A percentile compares a stretch with the other conserved stretches of the same genome.
Evolutionary conservation across 2,329 filamentous ascomycete species (phyloP).

Genomic region (Spiromastix sp.): DNA sequence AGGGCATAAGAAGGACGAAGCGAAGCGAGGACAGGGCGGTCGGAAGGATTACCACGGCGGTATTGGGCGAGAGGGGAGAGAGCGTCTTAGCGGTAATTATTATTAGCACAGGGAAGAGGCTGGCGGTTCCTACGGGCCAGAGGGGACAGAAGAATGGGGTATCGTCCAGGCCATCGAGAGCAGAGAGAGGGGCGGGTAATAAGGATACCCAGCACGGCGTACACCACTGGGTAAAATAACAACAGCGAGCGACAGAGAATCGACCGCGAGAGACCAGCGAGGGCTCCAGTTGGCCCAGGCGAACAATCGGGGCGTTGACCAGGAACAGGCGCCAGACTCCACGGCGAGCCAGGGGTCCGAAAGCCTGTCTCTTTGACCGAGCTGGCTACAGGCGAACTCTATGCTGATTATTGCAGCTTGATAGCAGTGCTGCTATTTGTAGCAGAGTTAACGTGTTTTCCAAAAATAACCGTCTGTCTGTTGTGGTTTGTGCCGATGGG

Average conservation of each 20-base stretch:
- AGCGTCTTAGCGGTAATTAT: constrained; percentile 3
- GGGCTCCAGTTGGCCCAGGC: neutral
- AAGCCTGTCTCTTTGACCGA: no score
- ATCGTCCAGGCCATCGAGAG: constrained; percentile 1
- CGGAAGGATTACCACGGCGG: constrained; percentile 10
- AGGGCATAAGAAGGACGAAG: constrained; percentile 6
- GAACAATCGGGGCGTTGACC: neutral
- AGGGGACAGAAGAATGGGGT: neutral
- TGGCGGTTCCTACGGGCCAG: neutral
- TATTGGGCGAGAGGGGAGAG: constrained; percentile 7
- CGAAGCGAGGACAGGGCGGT: constrained; percentile 5
- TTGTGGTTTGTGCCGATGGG: no score
- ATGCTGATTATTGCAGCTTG: no score
- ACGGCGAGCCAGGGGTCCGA: constrained; percentile 4
- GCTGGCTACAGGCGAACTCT: no score
- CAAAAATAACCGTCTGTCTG: no score
- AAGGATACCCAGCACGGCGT: no score
- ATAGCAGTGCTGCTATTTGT: no score
- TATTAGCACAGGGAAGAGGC: constrained; percentile 4
- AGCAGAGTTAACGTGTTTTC: no score
- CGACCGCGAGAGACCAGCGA: neutral
- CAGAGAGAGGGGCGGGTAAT: constrained; percentile 4
- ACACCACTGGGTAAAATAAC: no score
- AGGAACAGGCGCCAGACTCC: constrained; percentile 7
- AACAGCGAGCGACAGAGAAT: neutral